Conservation (phyloP, 2,329 filamentous ascomycete genomes). For the Nectriaceae sp. region DNA sequence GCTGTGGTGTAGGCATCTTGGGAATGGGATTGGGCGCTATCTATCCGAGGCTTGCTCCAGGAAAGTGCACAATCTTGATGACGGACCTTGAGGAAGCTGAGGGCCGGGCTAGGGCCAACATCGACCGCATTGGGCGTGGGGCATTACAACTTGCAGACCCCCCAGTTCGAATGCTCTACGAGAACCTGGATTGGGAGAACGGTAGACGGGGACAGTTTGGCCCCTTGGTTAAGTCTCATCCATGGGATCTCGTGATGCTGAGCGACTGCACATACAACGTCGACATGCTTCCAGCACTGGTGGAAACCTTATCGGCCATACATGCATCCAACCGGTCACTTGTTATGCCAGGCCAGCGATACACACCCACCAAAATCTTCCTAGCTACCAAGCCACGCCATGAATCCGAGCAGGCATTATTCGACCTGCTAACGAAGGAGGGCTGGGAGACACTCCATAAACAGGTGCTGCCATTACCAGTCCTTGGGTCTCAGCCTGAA, state of each 20-base stretch:
- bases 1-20: constrained; percentile 58
- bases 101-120: constrained; percentile 50
- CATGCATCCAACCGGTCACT: constrained; percentile 37
- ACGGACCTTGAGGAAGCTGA: constrained; percentile 59
- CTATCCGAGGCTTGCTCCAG: constrained; percentile 26
- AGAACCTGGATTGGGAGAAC: constrained; percentile 60
- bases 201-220: constrained; percentile 49
- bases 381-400: constrained; percentile 60
- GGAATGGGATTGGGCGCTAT: constrained; percentile 50
- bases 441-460: constrained; percentile 48
- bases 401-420: constrained; percentile 51
- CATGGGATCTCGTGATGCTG: constrained; percentile 56
- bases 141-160: constrained; percentile 16
- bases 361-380: constrained; percentile 46
- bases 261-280: constrained; percentile 65
- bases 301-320: constrained; percentile 53
- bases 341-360: not conserved
- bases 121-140: constrained; percentile 33
- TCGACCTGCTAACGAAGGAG: constrained; percentile 45
- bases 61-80: constrained; percentile 45
- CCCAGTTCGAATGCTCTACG: constrained; percentile 44
- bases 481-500: constrained; percentile 46
- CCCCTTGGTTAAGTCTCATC: constrained; percentile 34
- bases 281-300: constrained; percentile 55
- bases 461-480: constrained; percentile 46